Base-by-base conservation (phyloP, 371 early-diverging fungal genomes). In the Batkoa obscura region DNA sequence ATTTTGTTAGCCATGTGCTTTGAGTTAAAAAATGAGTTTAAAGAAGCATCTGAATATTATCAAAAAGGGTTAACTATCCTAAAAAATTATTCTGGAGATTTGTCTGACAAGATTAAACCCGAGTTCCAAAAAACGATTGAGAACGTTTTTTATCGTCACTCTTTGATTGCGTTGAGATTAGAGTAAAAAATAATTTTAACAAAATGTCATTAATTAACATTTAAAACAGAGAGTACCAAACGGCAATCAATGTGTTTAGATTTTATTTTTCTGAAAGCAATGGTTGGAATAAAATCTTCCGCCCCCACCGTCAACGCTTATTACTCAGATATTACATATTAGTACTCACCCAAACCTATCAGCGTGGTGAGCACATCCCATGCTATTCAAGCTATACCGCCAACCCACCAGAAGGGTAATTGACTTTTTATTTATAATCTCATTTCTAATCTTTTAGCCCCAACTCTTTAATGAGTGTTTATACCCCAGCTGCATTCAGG, bases 401-500 rank as follows among this genome's bases (percentile, higher is more conserved):
- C n/a, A n/a, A n/a, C n/a, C n/a, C n/a, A n/a, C n/a, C n/a, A n/a
- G n/a, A n/a, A n/a, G n/a, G n/a, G n/a, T n/a, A n/a, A n/a, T n/a
- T n/a, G 5, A 34, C 50, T 34, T 10, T 31, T 13, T 4, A 3
- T 34, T 13, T 17, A 50, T 3, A 8, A 17, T 3, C 50, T 31
- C 8, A 50, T 5, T 39, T 39, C 13, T n/a, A n/a, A n/a, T n/a
- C n/a, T n/a, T n/a, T n/a, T n/a, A n/a, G n/a, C n/a, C n/a, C n/a
- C n/a, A n/a, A n/a, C n/a, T n/a, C n/a, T n/a, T n/a, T n/a, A n/a
- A n/a, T n/a, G n/a, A 50, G 50, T 36, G 34, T 60, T 66, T 57
- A 48, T 62, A 59, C 51, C 57, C 56, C 61, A 63, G 52, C 59
- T 17, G 59, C 72, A 3, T 70, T 76, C 53, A 68, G 71, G 41